Percentiles rank a stretch among this genome's conserved stretches.
Conservation (phyloP, 192 early-diverging fungal species). For the Coemansia sp. region DNA sequence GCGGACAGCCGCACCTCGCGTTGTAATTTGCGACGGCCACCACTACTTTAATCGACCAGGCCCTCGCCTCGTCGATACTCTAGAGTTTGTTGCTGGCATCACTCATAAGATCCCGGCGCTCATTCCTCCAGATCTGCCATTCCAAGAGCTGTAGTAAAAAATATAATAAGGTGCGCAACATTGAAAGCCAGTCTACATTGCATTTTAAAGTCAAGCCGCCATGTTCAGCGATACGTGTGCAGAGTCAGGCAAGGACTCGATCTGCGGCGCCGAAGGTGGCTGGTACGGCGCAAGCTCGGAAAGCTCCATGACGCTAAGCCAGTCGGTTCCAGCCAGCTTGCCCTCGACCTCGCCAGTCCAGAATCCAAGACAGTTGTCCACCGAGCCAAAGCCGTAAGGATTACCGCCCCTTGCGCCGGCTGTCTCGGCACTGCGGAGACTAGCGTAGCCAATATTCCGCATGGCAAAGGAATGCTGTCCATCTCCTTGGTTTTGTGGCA, state of each 20-base stretch:
- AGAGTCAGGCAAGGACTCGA: not conserved
- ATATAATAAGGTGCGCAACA: not conserved
- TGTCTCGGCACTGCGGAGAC: constrained; percentile 12
- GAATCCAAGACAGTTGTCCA: constrained; percentile 84
- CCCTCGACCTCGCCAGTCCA: constrained; percentile 64
- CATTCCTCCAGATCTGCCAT: not conserved
- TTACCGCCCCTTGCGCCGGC: constrained; percentile 37
- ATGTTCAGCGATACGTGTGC: constrained; percentile 15
- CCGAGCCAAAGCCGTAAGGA: constrained; percentile 78
- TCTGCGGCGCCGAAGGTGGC: constrained; percentile 27
- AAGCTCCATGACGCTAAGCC: constrained; percentile 51
- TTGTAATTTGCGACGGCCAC: constrained; percentile 59
- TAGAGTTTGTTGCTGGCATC: constrained; percentile 51
- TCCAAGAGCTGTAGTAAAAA: not conserved
- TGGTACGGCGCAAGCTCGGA: constrained; percentile 41
- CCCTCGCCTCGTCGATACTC: constrained; percentile 55
- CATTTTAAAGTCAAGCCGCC: not conserved
- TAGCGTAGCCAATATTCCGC: constrained; percentile 20
- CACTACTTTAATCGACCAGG: constrained; percentile 62
- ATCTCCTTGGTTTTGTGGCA: constrained; percentile 21
- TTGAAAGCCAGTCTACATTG: not conserved
- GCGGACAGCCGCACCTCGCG: constrained; percentile 4
- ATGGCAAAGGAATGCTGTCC: constrained; percentile 33
- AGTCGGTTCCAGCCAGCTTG: constrained; percentile 60
- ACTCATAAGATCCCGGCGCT: not conserved